Evolutionary conservation across 1,139 yeast species (phyloP).

Genomic region (Tardiomyces digboiensis): DNA sequence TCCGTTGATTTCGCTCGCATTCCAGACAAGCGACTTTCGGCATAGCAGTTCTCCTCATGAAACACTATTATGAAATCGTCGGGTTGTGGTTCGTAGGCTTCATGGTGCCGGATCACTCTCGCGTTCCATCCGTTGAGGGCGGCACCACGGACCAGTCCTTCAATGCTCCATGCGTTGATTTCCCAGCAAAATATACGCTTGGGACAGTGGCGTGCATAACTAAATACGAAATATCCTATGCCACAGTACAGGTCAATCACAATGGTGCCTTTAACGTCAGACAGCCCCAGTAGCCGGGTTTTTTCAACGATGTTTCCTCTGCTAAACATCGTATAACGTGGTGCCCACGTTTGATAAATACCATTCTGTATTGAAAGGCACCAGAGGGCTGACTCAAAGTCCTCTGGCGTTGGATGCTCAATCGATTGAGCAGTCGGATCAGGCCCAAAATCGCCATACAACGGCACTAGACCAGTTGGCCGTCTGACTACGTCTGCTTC

Average conservation of each 20-base stretch:
- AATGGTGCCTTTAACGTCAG: constrained; percentile 28
- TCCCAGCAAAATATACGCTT: constrained; percentile 65
- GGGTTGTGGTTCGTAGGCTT: constrained; percentile 18
- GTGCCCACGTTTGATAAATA: constrained; percentile 75
- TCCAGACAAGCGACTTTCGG: constrained; percentile 35
- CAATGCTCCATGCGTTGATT: constrained; percentile 75
- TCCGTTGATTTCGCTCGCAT: constrained; percentile 19
- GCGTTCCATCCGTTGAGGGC: constrained; percentile 34
- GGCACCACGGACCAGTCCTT: constrained; percentile 56
- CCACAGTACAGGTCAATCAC: constrained; percentile 75
- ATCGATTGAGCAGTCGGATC: constrained; percentile 21
- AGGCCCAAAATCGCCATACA: constrained; percentile 59
- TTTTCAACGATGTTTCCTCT: constrained; percentile 86
- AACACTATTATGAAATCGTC: constrained; percentile 36
- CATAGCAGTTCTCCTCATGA: constrained; percentile 43
- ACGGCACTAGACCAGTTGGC: constrained; percentile 46
- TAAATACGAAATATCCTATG: constrained; percentile 74
- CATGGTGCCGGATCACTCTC: constrained; percentile 26
- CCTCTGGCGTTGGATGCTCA: constrained; percentile 33
- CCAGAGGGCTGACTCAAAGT: constrained; percentile 57
- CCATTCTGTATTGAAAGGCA: constrained; percentile 65
- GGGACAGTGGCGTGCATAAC: constrained; percentile 53
- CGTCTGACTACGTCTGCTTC: constrained; percentile 49
- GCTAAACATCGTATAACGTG: constrained; percentile 77
- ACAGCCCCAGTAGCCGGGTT: constrained; percentile 41